Base-by-base conservation (phyloP, 2,329 filamentous ascomycete species). In the Paraconiothyrium sp. region DNA sequence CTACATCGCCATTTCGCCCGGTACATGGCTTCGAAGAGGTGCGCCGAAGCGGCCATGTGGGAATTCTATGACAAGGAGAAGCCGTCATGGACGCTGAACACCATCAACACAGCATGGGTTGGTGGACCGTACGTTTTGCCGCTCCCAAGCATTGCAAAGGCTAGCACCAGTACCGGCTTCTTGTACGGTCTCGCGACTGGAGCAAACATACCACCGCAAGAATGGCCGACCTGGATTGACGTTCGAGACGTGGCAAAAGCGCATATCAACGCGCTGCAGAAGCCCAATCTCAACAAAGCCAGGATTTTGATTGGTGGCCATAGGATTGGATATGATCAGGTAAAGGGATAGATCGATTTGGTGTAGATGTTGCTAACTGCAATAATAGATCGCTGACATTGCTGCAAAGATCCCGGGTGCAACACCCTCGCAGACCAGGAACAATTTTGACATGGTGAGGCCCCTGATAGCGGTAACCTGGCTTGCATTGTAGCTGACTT, bases 31-130 rank as follows among this genome's bases (percentile, higher is more conserved):
- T 50, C 69, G 10, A 73, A 74, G 65, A 58, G 65, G 24, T 71
- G 71, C 5, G 61, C 65, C 10, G 24, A 66, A 66, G 24, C 37
- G 41, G 65, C 32, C 27, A 35, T 49, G 22, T 78, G 75, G 77
- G 65, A 69, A 20, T 74, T 76, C 35, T 60, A 70, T n/a, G 66
- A 74, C 14, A 72, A 75, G 41, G 62, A 71, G 27, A 72, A 78
- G 60, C 78, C 78, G 0, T 41, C 48, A 65, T 82, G 39, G 71
- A 76, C 20, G 66, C 73, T 7, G 64, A 82, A 27, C 77, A 80
- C 54, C 79, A 80, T 11, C 63, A 68, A 5, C 75, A 78, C 54
- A 76, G 48, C 60, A 9, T 59, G 54, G 41, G 54, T 59, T 5
- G 57, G 51, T 27, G 57, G 55, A 16, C 60, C 60, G 27, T 62